Conservation (phyloP, 495 filamentous ascomycete genomes). For the Venustampulla echinocandica region DNA sequence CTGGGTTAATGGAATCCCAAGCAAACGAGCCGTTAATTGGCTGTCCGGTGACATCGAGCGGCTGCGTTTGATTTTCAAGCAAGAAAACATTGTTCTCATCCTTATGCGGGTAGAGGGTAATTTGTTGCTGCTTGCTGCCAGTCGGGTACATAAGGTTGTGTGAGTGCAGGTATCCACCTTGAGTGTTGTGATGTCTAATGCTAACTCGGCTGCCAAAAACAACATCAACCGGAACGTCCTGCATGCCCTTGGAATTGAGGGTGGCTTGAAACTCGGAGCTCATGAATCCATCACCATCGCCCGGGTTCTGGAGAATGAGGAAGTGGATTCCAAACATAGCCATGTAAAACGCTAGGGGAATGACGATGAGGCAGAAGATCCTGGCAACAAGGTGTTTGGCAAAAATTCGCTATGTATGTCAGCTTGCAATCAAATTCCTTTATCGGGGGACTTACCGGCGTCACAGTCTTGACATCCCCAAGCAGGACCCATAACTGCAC, state of each 20-base stretch:
- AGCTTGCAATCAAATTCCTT: neutral
- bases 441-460: constrained; percentile 34
- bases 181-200: constrained; percentile 90
- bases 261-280: constrained; percentile 98
- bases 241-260: constrained; percentile 91
- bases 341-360: constrained; percentile 86
- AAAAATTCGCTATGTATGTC: constrained; percentile 42
- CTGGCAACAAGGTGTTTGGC: constrained; percentile 93
- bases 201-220: constrained; percentile 77
- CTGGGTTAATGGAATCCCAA: constrained; percentile 66
- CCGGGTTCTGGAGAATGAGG: constrained; percentile 82
- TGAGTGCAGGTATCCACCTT: constrained; percentile 95
- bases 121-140: constrained; percentile 96
- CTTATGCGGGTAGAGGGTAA: constrained; percentile 97
- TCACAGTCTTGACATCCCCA: constrained; percentile 77
- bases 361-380: constrained; percentile 83
- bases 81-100: constrained; percentile 96
- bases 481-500: constrained; percentile 92
- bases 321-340: constrained; percentile 96
- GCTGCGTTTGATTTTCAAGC: constrained; percentile 91
- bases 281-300: constrained; percentile 98
- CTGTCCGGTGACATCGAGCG: constrained; percentile 61
- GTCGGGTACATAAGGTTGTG: constrained; percentile 96
- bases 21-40: constrained; percentile 71
- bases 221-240: constrained; percentile 87